Evolutionary conservation across 176 grass and related monocot genomes (phyloP), one percentile per base, ranked within the genome.

Genomic region (Bromus sterilis): DNA sequence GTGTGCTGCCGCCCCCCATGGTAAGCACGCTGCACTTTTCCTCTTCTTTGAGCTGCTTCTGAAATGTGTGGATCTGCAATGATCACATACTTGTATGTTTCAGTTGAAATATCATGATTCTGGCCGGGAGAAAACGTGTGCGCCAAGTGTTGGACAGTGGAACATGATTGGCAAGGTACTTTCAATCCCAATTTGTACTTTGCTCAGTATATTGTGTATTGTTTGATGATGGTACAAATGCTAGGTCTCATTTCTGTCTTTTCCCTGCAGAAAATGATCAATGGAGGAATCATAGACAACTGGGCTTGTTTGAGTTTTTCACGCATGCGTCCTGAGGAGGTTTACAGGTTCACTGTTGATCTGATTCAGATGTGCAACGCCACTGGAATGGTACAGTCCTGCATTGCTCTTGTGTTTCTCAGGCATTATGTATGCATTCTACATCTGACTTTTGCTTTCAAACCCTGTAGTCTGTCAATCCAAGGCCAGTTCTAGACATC

Each of bases 131-230:
- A 93, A 87, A 85, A 66, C 67, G 26, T 97, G 94, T 80, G 66
- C 76, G 9, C 91, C 94, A 40, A 70, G 74, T 40, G 88, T 97
- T 39, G 94, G 94, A 51, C 94, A 93, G 34, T 97, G 94, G 94
- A 97, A 97, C 80, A 97, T 97, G 91, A 89, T 91, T 36, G 86
- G 86, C 23, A 97, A 97, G 91, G 94, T 93, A 46, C 66, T 74
- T n/a, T 28, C 26, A 60, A 12, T 18, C 15, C 44, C 44, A 18
- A 18, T 16, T 10, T 73, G 6, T 24, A 76, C 32, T 28, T 49
- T 14, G 8, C n/a, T 13, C 35, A 10, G 30, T 16, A 56, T 56
- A 61, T 3, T 61, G 21, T 13, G 20, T 69, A n/a, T 21, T 48
- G 20, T 15, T 53, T 18, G 21, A 66, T 41, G 74, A 4, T 11